Conservation (phyloP, 441 rosid genomes). For the Populus trichocarpa region DNA sequence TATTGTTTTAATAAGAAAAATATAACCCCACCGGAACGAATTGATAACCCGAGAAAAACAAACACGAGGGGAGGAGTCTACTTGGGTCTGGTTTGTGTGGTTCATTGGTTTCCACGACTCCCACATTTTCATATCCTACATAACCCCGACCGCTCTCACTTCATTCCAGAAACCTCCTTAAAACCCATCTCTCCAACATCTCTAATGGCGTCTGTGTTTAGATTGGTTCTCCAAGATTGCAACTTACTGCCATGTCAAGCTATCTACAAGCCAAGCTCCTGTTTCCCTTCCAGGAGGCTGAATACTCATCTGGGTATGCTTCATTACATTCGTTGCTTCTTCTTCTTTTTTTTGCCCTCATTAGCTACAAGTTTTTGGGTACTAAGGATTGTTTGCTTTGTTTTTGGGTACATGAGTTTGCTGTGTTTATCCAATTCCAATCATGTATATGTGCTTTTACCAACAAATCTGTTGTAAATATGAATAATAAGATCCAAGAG, state of each 20-base stretch:
- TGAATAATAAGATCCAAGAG: conserved; percentile 40
- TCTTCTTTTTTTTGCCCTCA: background rate
- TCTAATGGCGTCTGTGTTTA: conserved; percentile 67
- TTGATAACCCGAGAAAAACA: background rate
- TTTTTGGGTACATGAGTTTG: background rate
- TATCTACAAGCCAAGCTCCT: conserved; percentile 19
- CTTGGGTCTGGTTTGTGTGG: conserved; percentile 1
- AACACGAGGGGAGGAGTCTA: background rate
- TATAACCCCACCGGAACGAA: background rate
- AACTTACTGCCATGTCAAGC: conserved; percentile 31
- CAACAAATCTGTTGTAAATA: background rate
- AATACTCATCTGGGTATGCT: conserved; percentile 50
- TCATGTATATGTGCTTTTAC: background rate
- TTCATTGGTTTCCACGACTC: conserved; percentile 30
- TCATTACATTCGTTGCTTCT: background rate
- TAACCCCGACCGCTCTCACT: background rate
- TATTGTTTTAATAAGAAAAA: no score
- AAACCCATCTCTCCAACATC: background rate
- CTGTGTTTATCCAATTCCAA: background rate
- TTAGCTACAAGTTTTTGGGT: background rate
- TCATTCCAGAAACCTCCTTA: background rate
- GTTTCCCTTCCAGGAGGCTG: conserved; percentile 29
- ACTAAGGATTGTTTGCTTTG: background rate
- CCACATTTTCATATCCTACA: background rate
- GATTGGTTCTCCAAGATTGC: conserved; percentile 46